These are phyloP conservation scores for Trypanosoma avium DNA, from an alignment of 208 protist genomes.

Conservation along the genomic window DNA sequence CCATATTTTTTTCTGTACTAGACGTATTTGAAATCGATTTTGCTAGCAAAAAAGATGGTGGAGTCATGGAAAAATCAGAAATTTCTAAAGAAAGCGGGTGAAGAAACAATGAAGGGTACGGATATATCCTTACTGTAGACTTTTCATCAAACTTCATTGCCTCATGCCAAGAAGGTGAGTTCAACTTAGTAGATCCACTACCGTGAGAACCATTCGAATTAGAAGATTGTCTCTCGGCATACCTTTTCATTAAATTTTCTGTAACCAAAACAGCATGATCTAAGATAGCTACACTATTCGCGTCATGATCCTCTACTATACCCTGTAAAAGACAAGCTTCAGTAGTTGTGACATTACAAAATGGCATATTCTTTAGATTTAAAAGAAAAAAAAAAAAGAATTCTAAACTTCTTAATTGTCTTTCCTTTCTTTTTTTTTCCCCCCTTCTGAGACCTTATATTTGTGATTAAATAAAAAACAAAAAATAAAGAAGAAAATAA, in stretches of 20 bases:
- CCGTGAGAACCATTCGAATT: constrained; percentile 15
- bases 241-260: constrained; percentile 17
- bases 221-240: constrained; percentile 26
- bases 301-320: neutral
- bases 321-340: neutral
- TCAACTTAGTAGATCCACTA: neutral
- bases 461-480: no score
- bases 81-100: constrained; percentile 23
- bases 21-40: constrained; percentile 5
- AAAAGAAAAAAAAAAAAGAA: no score
- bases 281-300: neutral
- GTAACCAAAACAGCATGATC: constrained; percentile 1
- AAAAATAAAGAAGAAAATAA: no score
- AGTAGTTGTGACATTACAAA: constrained; percentile 3
- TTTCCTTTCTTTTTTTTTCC: constrained; percentile 1
- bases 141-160: neutral
- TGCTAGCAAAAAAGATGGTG: constrained; percentile 20
- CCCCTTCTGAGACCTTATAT: no score
- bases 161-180: constrained; percentile 2
- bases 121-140: constrained; percentile 27
- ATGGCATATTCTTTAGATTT: constrained; percentile 1
- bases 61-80: constrained; percentile 8
- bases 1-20: neutral
- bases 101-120: constrained; percentile 60
- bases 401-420: no score